A percentile compares a stretch with the other conserved stretches of the same genome.
Conservation (phyloP, 805 yeast genomes). For the Soucietia sequanensis region DNA sequence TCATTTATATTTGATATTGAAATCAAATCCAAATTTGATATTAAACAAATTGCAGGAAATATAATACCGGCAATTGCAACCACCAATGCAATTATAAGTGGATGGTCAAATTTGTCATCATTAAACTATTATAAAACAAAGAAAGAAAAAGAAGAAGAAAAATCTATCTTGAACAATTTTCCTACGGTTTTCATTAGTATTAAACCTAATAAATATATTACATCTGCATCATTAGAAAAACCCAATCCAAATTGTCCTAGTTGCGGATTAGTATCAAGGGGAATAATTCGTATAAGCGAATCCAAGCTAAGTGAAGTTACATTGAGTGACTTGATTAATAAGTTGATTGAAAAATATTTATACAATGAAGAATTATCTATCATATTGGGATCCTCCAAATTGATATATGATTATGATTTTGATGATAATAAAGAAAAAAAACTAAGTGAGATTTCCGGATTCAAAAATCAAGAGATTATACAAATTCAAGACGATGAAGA, state of each 20-base stretch:
- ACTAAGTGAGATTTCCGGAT: constrained; percentile 50
- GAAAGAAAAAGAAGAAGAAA: too few species aligned
- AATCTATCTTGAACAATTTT: constrained; percentile 16
- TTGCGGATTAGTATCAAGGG: constrained; percentile 55
- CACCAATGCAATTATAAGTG: constrained; percentile 93
- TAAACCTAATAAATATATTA: constrained; percentile 60
- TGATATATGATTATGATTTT: constrained; percentile 83
- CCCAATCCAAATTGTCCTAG: constrained; percentile 76
- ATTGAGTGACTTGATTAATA: constrained; percentile 51
- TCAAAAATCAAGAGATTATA: constrained; percentile 59
- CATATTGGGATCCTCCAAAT: constrained; percentile 54
- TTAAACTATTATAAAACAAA: constrained; percentile 50
- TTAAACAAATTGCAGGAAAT: constrained; percentile 95
- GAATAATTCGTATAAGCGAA: constrained; percentile 39
- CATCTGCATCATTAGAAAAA: constrained; percentile 56
- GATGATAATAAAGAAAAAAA: constrained; percentile 65
- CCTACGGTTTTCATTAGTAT: constrained; percentile 40
- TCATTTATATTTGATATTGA: constrained; percentile 70
- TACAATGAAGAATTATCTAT: constrained; percentile 58
- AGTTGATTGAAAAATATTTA: constrained; percentile 47
- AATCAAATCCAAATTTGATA: constrained; percentile 73
- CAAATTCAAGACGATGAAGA: constrained; percentile 83
- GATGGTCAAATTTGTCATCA: constrained; percentile 76
- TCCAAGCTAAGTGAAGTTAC: constrained; percentile 26
- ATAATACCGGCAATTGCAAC: constrained; percentile 99